Evolutionary conservation across 2,329 filamentous ascomycete genomes (phyloP), one percentile per base, ranked within the genome.

Genomic region (Calonectria henricotiae): DNA sequence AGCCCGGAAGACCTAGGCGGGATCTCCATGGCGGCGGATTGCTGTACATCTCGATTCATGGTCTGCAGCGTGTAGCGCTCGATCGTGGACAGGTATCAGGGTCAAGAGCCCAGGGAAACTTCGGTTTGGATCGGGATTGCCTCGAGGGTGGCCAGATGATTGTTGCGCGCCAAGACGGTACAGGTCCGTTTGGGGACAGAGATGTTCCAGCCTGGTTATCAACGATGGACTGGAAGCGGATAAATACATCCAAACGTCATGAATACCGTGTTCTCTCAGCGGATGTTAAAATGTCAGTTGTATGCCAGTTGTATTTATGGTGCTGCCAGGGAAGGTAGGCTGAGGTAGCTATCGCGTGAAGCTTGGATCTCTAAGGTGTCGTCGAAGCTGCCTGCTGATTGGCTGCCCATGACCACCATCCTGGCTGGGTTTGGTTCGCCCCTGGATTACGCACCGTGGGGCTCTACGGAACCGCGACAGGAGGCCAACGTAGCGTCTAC

Each of bases 21-120:
- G 43, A 73, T 76, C 65, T 79, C 78, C 79, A 78, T 79, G 49
- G 68, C 71, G 65, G 74, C 62, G 41, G 73, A 44, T 44, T 71
- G 66, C 39, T 74, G 75, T 70, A 74, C 80, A 82, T 82, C 76
- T 76, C 74, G 75, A 73, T 71, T 80, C 80, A 82, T 82, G 74
- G 67, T 82, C 74, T 77, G 65, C 58, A 44, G 63, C 27, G 47
- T 60, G 44, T 41, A n/a, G 62, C 54, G 37, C 46, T 73, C 67
- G 65, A 74, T 73, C 65, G 67, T 72, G 65, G 61, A 58, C 54
- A 70, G 72, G 69, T 64, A 43, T 68, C 61, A 62, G 49, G 51
- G 63, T 73, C 70, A 73, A 61, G 72, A 70, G 63, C 72, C 65
- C 44, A 60, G 35, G 58, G 55, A 23, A 71, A 20, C 41, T 51